Evolutionary conservation across 352 stramenopile species (phyloP), one percentile per base, ranked within the genome.

Genomic region (Globisporangium heterothallicum): DNA sequence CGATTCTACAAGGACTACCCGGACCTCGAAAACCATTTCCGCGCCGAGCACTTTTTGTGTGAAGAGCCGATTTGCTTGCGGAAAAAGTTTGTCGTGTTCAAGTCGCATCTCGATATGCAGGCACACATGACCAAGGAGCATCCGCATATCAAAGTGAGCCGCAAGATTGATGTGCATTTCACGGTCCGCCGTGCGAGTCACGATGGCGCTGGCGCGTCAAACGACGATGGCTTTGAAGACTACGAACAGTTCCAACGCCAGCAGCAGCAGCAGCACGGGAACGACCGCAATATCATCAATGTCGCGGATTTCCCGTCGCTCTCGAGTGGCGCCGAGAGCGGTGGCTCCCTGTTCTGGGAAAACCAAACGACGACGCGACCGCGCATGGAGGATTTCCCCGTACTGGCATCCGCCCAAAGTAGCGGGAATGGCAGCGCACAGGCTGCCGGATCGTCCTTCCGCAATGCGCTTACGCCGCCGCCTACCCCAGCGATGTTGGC

Each of bases 1-100:
- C 68, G 85, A 34, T 95, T 95, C 63, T 97, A 95, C 74, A 92
- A 92, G 68, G 84, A 97, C 66, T 97, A 97, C 64, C 67, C 76
- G 40, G 88, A 97, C 63, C 52, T 97, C 35, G 80, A 97, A 51
- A 88, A 91, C 64, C 87, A 96, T 56, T 96, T 96, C 67, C 79
- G 88, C 51, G 75, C 75, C 16, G 84, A 94, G 13, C 88, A 97
- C 49, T 92, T 86, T 41, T 56, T 97, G 38, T 97, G 86, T 47
- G 86, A 97, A 64, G 85, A 96, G 52, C 56, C 74, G 6, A 30
- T 54, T 26, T 97, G 88, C 64, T 66, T 96, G 0, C 63, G 62
- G 16, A 86, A 90, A 49, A 94, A 95, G 55, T 97, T 97, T 55
- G 78, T 95, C 25, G 88, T 96, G 0, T 97, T 97, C 58, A 84